Conservation (phyloP, 2,329 filamentous ascomycete species). For the Clonostachys solani region DNA sequence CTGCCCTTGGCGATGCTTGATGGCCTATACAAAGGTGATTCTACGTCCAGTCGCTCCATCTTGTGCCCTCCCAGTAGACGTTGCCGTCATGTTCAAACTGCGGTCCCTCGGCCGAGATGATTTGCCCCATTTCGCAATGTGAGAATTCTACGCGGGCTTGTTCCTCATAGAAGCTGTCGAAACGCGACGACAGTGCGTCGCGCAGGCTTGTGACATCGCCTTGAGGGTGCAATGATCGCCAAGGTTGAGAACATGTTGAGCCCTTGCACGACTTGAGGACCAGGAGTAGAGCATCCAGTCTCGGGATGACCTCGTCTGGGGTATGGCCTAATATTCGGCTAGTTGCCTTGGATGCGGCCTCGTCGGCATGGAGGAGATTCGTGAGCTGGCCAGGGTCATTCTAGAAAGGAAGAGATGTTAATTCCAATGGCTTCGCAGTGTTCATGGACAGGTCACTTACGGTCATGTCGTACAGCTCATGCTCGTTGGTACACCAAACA, state of each 20-base stretch:
- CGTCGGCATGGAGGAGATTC: conserved; percentile 7
- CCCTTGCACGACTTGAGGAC: conserved; percentile 58
- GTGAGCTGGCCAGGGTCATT: conserved; percentile 38
- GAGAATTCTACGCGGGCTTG: conserved; percentile 44
- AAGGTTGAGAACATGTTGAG: conserved; percentile 45
- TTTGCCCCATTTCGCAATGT: conserved; percentile 49
- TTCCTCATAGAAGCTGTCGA: conserved; percentile 46
- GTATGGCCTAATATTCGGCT: conserved; percentile 13
- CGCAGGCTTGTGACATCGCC: conserved; percentile 43
- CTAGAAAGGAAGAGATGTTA: not conserved
- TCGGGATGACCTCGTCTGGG: conserved; percentile 35
- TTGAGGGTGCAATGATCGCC: conserved; percentile 48
- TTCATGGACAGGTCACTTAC: conserved; percentile 22
- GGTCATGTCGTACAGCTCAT: conserved; percentile 45
- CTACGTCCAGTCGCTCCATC: conserved; percentile 19
- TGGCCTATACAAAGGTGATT: too few relatives aligned
- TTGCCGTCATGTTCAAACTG: conserved; percentile 24
- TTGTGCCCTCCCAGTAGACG: conserved; percentile 13
- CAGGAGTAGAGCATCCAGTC: conserved; percentile 53
- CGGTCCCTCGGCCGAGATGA: conserved; percentile 53
- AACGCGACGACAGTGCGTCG: conserved; percentile 42
- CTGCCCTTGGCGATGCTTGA: too few relatives aligned
- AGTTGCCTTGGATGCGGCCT: conserved; percentile 18
- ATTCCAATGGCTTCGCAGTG: not conserved
- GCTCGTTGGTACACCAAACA: conserved; percentile 45